Conservation (phyloP, 495 filamentous ascomycete genomes). For the Talaromyces trachyspermus region DNA sequence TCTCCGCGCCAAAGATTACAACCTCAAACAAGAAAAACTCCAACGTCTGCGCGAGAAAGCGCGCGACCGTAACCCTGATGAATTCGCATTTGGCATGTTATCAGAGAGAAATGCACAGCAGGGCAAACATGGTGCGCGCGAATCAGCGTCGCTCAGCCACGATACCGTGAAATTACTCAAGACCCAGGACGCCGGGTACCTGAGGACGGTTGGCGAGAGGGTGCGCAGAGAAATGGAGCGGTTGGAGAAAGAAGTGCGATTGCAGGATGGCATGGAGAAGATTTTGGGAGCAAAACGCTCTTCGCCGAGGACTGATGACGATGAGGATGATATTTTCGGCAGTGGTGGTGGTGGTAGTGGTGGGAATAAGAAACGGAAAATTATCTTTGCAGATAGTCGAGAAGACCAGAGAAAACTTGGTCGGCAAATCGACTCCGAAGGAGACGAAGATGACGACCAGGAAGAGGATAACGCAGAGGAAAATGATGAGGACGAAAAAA, state of each 20-base stretch:
- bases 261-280: constrained; percentile 31
- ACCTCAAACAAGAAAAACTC: constrained; percentile 72
- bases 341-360: constrained; percentile 21
- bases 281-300: constrained; percentile 18
- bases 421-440: constrained; percentile 1
- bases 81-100: constrained; percentile 94
- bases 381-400: constrained; percentile 49
- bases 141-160: constrained; percentile 39
- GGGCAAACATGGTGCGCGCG: constrained; percentile 49
- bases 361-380: constrained; percentile 26
- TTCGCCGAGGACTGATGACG: constrained; percentile 12
- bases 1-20: constrained; percentile 82
- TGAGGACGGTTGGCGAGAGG: constrained; percentile 59
- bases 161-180: constrained; percentile 83
- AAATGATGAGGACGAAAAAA: constrained; percentile 25
- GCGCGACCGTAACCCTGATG: constrained; percentile 84
- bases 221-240: constrained; percentile 52
- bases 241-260: constrained; percentile 45
- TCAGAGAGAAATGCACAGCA: constrained; percentile 40
- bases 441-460: constrained; percentile 16
- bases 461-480: constrained; percentile 27
- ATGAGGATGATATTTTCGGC: constrained; percentile 19
- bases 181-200: constrained; percentile 89
- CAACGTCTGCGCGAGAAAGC: constrained; percentile 75
- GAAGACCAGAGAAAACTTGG: constrained; percentile 39